Conservation (phyloP, 164 flowering plant genomes). For the Magnolia officinalis region DNA sequence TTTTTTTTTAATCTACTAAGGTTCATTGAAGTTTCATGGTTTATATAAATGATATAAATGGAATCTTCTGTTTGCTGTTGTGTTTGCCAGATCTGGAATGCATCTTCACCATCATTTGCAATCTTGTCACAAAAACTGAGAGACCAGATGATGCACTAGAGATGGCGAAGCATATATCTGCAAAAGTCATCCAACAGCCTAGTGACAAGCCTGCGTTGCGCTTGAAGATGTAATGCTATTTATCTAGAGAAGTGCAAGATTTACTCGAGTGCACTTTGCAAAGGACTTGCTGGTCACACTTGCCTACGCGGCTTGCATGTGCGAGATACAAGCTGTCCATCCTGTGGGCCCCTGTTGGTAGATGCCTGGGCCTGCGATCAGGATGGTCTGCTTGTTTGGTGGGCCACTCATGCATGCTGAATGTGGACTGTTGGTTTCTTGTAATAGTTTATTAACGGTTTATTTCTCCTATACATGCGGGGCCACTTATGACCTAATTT, state of each 20-base stretch:
- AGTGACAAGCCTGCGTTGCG: conserved; percentile 86
- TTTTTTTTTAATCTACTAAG: too few species aligned
- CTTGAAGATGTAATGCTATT: conserved; percentile 68
- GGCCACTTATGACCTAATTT: not conserved
- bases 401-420: not conserved
- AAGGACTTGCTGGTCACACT: not conserved
- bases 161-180: conserved; percentile 73
- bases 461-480: too few species aligned
- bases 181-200: conserved; percentile 63
- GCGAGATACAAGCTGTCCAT: too few species aligned
- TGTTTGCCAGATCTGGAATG: conserved; percentile 74
- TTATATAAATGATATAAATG: too few species aligned
- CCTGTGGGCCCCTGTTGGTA: too few species aligned
- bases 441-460: too few species aligned
- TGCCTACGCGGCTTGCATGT: not conserved
- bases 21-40: too few species aligned
- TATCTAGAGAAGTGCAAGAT: not conserved
- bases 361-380: not conserved
- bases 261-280: not conserved
- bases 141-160: conserved; percentile 67
- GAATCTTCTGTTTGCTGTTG: not conserved
- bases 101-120: conserved; percentile 74
- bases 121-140: conserved; percentile 74
- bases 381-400: not conserved
- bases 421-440: not conserved